Base-by-base conservation (phyloP, 768 basidiomycete species). In the Asterophora lycoperdoides region DNA sequence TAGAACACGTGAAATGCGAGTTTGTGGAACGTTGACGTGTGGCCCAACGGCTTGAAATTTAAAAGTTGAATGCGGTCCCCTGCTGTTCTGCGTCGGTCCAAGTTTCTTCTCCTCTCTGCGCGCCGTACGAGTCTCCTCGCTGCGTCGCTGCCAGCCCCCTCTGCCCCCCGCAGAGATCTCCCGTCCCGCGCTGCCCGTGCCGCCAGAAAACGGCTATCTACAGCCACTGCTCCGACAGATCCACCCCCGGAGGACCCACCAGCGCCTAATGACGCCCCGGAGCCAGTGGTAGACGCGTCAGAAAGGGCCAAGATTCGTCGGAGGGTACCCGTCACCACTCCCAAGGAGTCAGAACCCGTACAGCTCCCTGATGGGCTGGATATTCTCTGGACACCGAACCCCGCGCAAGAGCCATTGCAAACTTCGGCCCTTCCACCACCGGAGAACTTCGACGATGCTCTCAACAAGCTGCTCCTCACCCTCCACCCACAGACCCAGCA, bases 401-500 rank as follows among this genome's bases (percentile, higher is more conserved):
- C 70, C 9, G 75, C 74, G 32, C 56, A 65, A 5, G 61, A 68
- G 46, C 51, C 67, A 5, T 49, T 62, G 0, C 63, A 64, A 42
- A 52, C 65, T 13, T 57, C 53, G 32, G 67, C 67, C 23, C 59
- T 90, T 33, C 90, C 90, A 1, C 87, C 86, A 3, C 78, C 81
- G 5, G 83, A 88, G 55, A 79, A 92, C 38, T 74, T 92, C 30
- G 76, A 90, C 26, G 86, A 90, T 48, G 84, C 80, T 8, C 68
- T 89, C 54, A 80, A 86, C 51, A 89, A 90, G 54, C 63, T 92
- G 6, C 76, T 84, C 49, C 80, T 93, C 51, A 78, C 85, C 4
- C 71, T 93, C 29, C 89, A 90, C 64, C 88, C 91, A 2, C 82
- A 88, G 64, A 85, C 83, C 4, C 90, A 93, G 61, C 80, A 89